phyloP scores from a whole-genome alignment of 2,329 filamentous ascomycete species.

The Alternaria viburni region DNA sequence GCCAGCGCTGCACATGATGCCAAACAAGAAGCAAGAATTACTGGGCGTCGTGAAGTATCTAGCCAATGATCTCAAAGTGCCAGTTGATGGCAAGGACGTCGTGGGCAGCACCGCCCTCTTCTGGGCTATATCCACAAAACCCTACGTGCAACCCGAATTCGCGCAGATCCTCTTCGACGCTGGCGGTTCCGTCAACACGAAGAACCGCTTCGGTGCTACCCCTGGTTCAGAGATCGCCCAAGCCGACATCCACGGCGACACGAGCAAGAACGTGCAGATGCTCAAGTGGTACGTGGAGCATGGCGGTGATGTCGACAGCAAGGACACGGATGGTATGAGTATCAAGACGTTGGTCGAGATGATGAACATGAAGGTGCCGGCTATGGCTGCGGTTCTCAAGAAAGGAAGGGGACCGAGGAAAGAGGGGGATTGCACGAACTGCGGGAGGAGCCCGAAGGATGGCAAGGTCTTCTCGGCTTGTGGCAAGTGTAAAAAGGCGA shows the following conservation, averaged over 20 bases:
- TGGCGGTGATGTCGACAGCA: conserved; percentile 23
- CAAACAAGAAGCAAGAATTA: conserved; percentile 2
- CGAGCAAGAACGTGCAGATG: conserved; percentile 17
- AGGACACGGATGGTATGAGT: conserved; percentile 24
- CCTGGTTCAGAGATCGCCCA: conserved; percentile 19
- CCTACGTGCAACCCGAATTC: conserved; percentile 16
- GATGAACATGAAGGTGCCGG: conserved; percentile 16
- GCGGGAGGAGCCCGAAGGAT: conserved; percentile 12
- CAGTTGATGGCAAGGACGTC: conserved; percentile 18
- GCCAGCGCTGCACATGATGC: conserved; percentile 6
- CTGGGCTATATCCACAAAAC: conserved; percentile 22
- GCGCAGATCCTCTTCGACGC: conserved; percentile 25
- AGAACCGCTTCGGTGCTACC: conserved; percentile 16
- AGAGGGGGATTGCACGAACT: conserved; percentile 16
- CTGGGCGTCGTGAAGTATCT: conserved; percentile 16
- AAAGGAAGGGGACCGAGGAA: conserved; percentile 9
- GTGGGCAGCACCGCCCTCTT: conserved; percentile 20
- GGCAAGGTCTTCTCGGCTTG: conserved; percentile 6
- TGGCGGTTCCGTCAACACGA: conserved; percentile 17
- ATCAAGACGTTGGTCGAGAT: conserved; percentile 19
- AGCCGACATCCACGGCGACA: conserved; percentile 17
- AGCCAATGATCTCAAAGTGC: conserved; percentile 12
- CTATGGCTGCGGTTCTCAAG: conserved; percentile 9
- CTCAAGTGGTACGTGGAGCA: conserved; percentile 24
- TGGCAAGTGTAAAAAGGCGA: conserved; percentile 16